Evolutionary conservation across 1,284 basidiomycete genomes (phyloP).

Genomic region (Earliella scabrosa): DNA sequence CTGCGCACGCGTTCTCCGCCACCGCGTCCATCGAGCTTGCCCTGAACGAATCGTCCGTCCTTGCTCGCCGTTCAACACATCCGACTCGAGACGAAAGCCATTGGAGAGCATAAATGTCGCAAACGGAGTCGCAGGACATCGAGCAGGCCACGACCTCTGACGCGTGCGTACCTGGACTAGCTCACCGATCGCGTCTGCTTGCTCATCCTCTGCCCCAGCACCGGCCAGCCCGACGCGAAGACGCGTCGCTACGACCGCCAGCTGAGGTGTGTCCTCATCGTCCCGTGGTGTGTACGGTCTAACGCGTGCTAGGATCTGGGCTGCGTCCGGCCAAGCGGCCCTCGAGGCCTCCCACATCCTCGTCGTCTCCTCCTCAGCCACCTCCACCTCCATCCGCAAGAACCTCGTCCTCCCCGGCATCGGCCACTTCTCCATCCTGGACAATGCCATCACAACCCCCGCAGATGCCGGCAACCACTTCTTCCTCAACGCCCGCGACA

Average conservation of each 20-base stretch:
- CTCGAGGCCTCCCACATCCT: constrained; percentile 87
- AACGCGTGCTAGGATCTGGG: constrained; percentile 78
- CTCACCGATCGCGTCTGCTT: not conserved
- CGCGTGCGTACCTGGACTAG: constrained; percentile 39
- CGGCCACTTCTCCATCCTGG: constrained; percentile 89
- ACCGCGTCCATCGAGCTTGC: too few relatives aligned
- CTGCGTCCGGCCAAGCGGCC: constrained; percentile 90
- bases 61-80: too few relatives aligned
- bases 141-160: constrained; percentile 54
- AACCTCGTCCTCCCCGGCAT: constrained; percentile 96
- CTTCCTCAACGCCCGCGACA: constrained; percentile 81
- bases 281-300: not conserved
- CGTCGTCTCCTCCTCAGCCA: constrained; percentile 80
- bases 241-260: constrained; percentile 92
- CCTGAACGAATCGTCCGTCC: too few relatives aligned
- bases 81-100: too few relatives aligned
- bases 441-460: constrained; percentile 61
- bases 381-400: constrained; percentile 88
- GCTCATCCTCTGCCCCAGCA: constrained; percentile 24
- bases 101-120: constrained; percentile 19
- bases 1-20: not conserved
- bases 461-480: constrained; percentile 96
- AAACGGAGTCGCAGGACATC: constrained; percentile 49
- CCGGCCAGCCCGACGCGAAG: constrained; percentile 76
- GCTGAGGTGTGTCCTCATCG: constrained; percentile 64